These are phyloP conservation scores for Salvia sclarea DNA, from an alignment of 305 asterid species.

Conservation along the genomic window DNA sequence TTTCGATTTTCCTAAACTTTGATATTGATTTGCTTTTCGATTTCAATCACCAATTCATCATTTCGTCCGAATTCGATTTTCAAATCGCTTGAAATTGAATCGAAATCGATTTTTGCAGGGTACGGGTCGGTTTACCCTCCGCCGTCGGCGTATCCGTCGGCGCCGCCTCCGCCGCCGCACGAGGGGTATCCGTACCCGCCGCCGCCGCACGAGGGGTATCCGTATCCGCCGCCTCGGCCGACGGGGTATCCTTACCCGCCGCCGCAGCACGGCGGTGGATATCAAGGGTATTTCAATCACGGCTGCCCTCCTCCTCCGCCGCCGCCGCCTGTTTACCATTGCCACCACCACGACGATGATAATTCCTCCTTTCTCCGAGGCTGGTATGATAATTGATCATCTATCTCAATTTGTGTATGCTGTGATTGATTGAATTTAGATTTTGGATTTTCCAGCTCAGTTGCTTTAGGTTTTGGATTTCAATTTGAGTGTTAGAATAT, in stretches of 20 bases:
- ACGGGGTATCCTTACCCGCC: slow-evolving; percentile 45
- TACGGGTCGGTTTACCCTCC: slow-evolving; percentile 59
- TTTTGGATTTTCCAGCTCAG: neutral
- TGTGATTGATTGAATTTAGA: neutral
- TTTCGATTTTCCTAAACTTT: neutral
- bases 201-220: slow-evolving; percentile 39
- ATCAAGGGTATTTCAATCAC: slow-evolving; percentile 54
- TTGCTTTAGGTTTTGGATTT: neutral
- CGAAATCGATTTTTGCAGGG: too few relatives aligned
- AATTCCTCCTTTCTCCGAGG: slow-evolving; percentile 55
- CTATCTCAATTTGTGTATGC: neutral
- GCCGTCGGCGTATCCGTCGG: slow-evolving; percentile 46
- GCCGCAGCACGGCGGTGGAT: slow-evolving; percentile 43
- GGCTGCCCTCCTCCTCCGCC: slow-evolving; percentile 44
- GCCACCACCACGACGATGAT: slow-evolving; percentile 39
- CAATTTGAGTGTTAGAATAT: neutral
- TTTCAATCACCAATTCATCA: too few relatives aligned
- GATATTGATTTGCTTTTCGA: slow-evolving; percentile 6
- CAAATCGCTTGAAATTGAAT: too few relatives aligned
- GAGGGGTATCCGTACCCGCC: slow-evolving; percentile 46
- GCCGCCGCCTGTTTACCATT: slow-evolving; percentile 42
- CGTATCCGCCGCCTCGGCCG: slow-evolving; percentile 47
- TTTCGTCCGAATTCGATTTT: too few relatives aligned
- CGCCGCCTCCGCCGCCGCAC: slow-evolving; percentile 44
- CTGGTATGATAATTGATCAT: slow-evolving; percentile 42